Conservation (phyloP, 2,329 filamentous ascomycete genomes). For the Orbilia ellipsospora region DNA sequence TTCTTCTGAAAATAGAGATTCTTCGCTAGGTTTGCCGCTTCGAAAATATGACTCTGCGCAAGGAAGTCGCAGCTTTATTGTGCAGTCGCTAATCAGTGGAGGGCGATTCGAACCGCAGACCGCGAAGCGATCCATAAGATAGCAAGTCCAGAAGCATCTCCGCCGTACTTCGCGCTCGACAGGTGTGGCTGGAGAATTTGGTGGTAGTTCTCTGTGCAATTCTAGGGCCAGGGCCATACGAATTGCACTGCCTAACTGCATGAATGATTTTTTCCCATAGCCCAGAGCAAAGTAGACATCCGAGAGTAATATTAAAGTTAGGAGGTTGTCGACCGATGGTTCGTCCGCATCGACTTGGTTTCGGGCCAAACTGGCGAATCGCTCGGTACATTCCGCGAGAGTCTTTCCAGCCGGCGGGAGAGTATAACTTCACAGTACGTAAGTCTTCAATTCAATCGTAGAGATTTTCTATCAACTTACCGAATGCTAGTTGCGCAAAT, state of each 20-base stretch:
- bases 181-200: conserved; percentile 71
- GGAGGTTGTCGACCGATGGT: conserved; percentile 80
- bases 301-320: conserved; percentile 79
- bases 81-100: conserved; percentile 81
- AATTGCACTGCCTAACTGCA: conserved; percentile 82
- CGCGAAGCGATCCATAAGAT: conserved; percentile 84
- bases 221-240: conserved; percentile 87
- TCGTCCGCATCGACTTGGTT: conserved; percentile 80
- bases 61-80: conserved; percentile 78
- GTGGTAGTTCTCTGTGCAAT: conserved; percentile 79
- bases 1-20: conserved; percentile 74
- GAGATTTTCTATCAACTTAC: conserved; percentile 61
- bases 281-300: conserved; percentile 81
- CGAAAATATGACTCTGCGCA: conserved; percentile 66
- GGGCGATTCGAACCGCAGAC: conserved; percentile 79
- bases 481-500: conserved; percentile 73
- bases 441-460: no score
- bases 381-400: conserved; percentile 75
- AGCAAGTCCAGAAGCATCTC: conserved; percentile 89
- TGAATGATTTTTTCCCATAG: conserved; percentile 85
- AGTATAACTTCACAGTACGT: conserved; percentile 26
- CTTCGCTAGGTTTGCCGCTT: conserved; percentile 73
- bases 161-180: conserved; percentile 80
- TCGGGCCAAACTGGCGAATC: conserved; percentile 77
- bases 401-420: conserved; percentile 64